Conservation (phyloP, 78 protist species). For the Planoprotostelium fungivorum region DNA sequence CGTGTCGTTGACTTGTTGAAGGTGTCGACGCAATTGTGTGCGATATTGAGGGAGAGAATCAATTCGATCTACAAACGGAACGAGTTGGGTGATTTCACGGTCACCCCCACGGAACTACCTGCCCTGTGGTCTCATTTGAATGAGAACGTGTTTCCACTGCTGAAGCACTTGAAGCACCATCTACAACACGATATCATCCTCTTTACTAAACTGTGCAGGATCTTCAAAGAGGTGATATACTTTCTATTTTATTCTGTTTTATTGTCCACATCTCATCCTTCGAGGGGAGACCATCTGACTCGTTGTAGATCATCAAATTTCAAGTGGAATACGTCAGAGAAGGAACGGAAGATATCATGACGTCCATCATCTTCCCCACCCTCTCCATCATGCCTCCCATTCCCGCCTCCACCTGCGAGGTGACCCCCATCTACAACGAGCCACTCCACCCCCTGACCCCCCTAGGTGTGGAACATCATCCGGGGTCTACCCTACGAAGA, state of each 20-base stretch:
- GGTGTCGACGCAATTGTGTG: not conserved
- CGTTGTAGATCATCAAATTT: not conserved
- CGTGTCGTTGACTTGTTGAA: no score
- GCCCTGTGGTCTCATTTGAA: not conserved
- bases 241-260: no score
- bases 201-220: constrained; percentile 14
- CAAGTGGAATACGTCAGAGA: not conserved
- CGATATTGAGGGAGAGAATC: not conserved
- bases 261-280: no score
- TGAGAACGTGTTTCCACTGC: constrained; percentile 13
- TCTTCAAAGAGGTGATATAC: constrained; percentile 18
- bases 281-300: not conserved
- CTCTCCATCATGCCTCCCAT: not conserved
- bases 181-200: constrained; percentile 8
- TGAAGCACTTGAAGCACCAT: constrained; percentile 12
- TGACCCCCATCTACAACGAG: constrained; percentile 15
- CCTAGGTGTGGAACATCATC: constrained; percentile 33
- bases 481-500: constrained; percentile 12
- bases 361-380: not conserved
- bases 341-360: not conserved
- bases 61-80: not conserved
- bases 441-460: constrained; percentile 3
- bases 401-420: not conserved
- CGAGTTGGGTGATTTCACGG: no score
- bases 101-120: not conserved